Evolutionary conservation across 495 filamentous ascomycete genomes (phyloP).

Genomic region (Neurospora tetrasperma): DNA sequence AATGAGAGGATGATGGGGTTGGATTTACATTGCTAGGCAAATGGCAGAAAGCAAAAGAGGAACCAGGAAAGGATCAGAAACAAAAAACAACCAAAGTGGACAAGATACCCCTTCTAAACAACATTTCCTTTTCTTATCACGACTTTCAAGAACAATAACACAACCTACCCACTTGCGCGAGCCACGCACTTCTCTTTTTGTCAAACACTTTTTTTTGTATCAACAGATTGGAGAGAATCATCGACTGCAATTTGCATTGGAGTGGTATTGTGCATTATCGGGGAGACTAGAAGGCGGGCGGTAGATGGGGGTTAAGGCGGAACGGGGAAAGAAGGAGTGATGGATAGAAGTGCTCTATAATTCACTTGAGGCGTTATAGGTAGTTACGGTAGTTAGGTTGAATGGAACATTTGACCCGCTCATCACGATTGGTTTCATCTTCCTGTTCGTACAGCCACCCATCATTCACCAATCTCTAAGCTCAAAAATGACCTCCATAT

Average conservation of each 20-base stretch:
- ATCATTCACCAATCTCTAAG: background rate
- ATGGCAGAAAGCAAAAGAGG: background rate
- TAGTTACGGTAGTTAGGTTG: background rate
- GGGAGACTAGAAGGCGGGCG: background rate
- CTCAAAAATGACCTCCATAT: background rate
- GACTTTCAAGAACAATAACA: background rate
- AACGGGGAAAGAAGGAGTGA: background rate
- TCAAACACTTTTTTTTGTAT: background rate
- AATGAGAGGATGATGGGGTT: background rate
- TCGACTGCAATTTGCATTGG: background rate
- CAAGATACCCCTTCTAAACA: background rate
- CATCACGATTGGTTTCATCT: background rate
- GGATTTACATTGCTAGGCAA: background rate
- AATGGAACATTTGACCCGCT: background rate
- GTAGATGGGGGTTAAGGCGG: background rate
- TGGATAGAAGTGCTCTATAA: background rate
- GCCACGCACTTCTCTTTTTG: background rate
- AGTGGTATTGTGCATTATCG: background rate
- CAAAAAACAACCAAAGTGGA: background rate
- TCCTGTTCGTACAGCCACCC: background rate
- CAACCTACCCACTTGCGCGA: background rate
- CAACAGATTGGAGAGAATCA: background rate
- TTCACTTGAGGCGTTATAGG: background rate
- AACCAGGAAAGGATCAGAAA: background rate
- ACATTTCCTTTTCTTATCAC: background rate